A percentile compares a stretch with the other conserved stretches of the same genome.
Evolutionary conservation across 495 filamentous ascomycete species (phyloP).

Genomic region (Margaritispora aquatica): DNA sequence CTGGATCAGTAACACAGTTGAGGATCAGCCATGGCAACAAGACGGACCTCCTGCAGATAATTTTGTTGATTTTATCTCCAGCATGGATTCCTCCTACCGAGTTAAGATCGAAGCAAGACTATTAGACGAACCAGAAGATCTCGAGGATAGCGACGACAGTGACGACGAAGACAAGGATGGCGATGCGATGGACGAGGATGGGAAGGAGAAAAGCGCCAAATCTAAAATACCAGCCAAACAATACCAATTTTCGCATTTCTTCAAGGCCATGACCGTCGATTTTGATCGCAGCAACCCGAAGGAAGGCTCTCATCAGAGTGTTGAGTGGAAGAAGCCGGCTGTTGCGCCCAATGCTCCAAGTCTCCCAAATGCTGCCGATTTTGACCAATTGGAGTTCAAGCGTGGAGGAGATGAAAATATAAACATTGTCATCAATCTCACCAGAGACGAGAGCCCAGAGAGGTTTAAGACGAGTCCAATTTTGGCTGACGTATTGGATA

Average conservation of each 20-base stretch:
- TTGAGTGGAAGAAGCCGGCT: slow-evolving; percentile 68
- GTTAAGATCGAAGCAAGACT: slow-evolving; percentile 93
- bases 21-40: slow-evolving; percentile 90
- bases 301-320: slow-evolving; percentile 52
- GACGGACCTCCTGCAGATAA: slow-evolving; percentile 55
- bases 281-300: slow-evolving; percentile 55
- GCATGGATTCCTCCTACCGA: slow-evolving; percentile 66
- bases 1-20: slow-evolving; percentile 93
- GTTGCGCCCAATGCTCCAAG: slow-evolving; percentile 44
- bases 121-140: slow-evolving; percentile 64
- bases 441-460: slow-evolving; percentile 79
- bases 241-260: slow-evolving; percentile 78
- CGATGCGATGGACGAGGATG: slow-evolving; percentile 59
- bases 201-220: slow-evolving; percentile 34
- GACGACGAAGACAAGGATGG: slow-evolving; percentile 37
- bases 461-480: slow-evolving; percentile 70
- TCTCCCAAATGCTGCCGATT: slow-evolving; percentile 56
- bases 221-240: slow-evolving; percentile 26
- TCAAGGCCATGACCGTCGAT: slow-evolving; percentile 84
- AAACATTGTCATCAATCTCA: slow-evolving; percentile 84
- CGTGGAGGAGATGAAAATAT: slow-evolving; percentile 86
- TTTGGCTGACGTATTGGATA: slow-evolving; percentile 81
- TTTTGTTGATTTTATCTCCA: slow-evolving; percentile 71
- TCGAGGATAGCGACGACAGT: slow-evolving; percentile 55
- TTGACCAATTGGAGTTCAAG: slow-evolving; percentile 89